A percentile compares a stretch with the other conserved stretches of the same genome.
These are phyloP conservation scores for Corylus avellana DNA, from an alignment of 306 rosid species.

Conservation along the genomic window DNA sequence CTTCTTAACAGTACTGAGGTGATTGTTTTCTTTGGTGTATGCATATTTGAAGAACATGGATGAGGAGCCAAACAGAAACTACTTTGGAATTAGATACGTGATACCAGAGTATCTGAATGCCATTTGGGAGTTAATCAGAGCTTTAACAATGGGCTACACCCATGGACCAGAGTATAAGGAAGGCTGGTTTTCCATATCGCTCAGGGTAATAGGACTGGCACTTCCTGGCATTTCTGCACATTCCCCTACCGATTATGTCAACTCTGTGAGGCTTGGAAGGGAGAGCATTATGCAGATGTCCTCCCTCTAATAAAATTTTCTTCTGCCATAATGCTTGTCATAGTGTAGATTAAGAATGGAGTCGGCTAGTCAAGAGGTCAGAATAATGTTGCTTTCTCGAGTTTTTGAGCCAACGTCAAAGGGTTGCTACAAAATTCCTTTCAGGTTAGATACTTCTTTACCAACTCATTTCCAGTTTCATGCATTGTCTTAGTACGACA, in stretches of 20 bases:
- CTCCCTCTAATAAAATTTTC: conserved; percentile 24
- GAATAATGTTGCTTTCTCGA: background rate
- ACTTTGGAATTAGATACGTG: conserved; percentile 45
- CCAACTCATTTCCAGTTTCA: background rate
- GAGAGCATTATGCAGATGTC: conserved; percentile 36
- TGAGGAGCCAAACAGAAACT: conserved; percentile 80
- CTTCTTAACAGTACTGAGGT: conserved; percentile 14
- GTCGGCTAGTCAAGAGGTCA: background rate
- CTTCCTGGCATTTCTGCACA: conserved; percentile 76
- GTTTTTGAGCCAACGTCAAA: background rate
- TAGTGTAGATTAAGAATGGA: background rate
- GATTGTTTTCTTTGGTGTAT: conserved; percentile 17
- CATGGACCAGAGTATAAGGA: conserved; percentile 65
- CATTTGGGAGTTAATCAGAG: conserved; percentile 68
- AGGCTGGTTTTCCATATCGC: conserved; percentile 56
- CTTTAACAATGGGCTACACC: conserved; percentile 52
- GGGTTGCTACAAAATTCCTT: no score
- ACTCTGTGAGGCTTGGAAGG: conserved; percentile 64
- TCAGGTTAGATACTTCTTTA: no score
- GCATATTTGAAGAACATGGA: conserved; percentile 39
- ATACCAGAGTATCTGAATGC: conserved; percentile 58
- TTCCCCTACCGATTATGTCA: conserved; percentile 55
- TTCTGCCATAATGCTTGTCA: background rate
- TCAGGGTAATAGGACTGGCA: conserved; percentile 54
- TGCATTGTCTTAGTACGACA: background rate